Conservation (phyloP, 176 grass and related monocot genomes). For the Bothriochloa decipiens region DNA sequence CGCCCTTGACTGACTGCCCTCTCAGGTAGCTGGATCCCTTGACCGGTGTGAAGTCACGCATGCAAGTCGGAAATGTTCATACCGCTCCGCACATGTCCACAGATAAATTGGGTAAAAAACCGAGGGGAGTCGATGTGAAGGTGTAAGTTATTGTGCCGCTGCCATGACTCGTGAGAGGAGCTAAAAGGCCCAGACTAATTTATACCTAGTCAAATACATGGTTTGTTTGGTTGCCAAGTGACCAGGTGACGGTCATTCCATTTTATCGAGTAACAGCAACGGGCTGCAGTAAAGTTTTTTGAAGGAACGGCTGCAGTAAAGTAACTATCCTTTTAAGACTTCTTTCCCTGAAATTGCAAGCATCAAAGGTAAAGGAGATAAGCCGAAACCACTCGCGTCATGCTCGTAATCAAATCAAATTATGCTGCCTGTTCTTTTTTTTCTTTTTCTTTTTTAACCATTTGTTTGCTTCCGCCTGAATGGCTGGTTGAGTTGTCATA, state of each 20-base stretch:
- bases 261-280: background rate
- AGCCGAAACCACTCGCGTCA: background rate
- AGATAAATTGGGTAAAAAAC: background rate
- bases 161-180: background rate
- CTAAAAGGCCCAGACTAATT: no score
- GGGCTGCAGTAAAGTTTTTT: background rate
- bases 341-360: background rate
- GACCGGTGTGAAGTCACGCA: background rate
- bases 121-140: background rate
- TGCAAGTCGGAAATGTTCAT: conserved; percentile 25
- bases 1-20: no score
- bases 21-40: background rate
- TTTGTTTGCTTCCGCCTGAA: background rate
- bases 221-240: background rate
- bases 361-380: no score
- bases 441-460: no score
- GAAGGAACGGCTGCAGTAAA: background rate
- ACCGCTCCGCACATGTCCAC: background rate
- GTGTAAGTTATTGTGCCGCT: background rate
- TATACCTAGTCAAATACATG: no score
- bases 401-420: background rate
- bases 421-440: no score
- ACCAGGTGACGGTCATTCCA: background rate
- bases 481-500: no score
- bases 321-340: background rate